Conservation (phyloP, 2,329 filamentous ascomycete species). For the Boeremia lycopersici region DNA sequence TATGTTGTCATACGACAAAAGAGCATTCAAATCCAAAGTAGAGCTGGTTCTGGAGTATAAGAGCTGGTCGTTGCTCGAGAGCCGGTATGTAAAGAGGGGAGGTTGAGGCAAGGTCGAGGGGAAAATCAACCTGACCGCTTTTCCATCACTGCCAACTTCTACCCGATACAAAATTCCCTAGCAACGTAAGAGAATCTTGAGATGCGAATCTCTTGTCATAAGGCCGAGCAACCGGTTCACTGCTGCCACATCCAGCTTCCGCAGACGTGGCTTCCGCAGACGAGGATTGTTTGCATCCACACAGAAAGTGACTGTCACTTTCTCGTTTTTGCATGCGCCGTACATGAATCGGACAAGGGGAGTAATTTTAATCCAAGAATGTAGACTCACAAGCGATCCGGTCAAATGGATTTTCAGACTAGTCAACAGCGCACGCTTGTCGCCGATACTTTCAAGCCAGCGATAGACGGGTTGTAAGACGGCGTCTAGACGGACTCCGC, state of each 20-base stretch:
- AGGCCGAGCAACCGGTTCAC: neutral
- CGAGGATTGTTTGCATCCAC: too few species aligned
- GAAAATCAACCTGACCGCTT: too few species aligned
- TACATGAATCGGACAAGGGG: neutral
- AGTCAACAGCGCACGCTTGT: neutral
- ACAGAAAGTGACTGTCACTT: neutral
- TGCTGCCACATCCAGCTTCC: neutral
- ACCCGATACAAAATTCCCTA: neutral
- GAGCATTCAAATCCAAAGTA: neutral
- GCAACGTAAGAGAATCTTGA: neutral
- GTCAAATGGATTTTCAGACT: neutral
- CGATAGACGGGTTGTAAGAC: neutral
- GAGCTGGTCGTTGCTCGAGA: neutral
- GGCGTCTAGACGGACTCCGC: neutral
- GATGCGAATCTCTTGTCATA: neutral
- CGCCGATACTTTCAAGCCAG: neutral
- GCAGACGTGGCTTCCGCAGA: too few species aligned
- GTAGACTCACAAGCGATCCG: neutral
- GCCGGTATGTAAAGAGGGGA: too few species aligned
- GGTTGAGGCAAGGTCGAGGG: too few species aligned
- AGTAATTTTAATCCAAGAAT: neutral
- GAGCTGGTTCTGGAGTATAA: neutral
- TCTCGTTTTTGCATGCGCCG: neutral
- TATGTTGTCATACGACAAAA: neutral
- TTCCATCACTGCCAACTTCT: too few species aligned